phyloP scores from a whole-genome alignment of 2,329 filamentous ascomycete species.

The Diaporthe aspalathi region DNA sequence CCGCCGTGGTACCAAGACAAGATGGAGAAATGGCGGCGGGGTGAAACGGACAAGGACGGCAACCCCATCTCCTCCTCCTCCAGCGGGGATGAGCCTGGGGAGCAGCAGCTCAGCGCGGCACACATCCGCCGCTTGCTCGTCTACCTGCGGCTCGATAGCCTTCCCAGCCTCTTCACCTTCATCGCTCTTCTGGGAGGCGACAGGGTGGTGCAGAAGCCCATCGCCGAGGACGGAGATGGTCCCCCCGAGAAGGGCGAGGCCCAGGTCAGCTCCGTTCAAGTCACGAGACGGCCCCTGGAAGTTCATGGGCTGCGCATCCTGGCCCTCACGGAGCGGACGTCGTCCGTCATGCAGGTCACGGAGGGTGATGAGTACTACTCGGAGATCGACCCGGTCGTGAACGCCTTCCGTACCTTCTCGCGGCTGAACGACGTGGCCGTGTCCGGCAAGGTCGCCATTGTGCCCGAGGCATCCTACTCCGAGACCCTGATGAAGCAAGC shows the following conservation, averaged over 20 bases:
- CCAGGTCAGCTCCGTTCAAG: slow-evolving; percentile 41
- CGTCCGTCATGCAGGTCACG: slow-evolving; percentile 93
- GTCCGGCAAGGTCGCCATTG: slow-evolving; percentile 82
- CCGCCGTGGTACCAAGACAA: slow-evolving; percentile 71
- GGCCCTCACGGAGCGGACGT: slow-evolving; percentile 90
- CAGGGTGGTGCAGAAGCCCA: slow-evolving; percentile 42
- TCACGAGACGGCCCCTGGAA: slow-evolving; percentile 66
- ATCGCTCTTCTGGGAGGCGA: slow-evolving; percentile 77
- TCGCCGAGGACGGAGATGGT: slow-evolving; percentile 22
- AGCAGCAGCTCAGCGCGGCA: slow-evolving; percentile 48
- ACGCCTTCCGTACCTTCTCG: slow-evolving; percentile 90
- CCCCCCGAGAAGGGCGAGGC: slow-evolving; percentile 44
- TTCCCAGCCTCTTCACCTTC: slow-evolving; percentile 84
- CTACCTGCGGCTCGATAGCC: slow-evolving; percentile 85
- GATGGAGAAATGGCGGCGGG: slow-evolving; percentile 72
- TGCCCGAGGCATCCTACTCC: slow-evolving; percentile 81
- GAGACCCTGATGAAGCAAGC: slow-evolving; percentile 80
- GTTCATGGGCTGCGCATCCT: slow-evolving; percentile 88
- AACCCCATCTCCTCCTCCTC: slow-evolving; percentile 51
- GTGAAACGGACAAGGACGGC: slow-evolving; percentile 88
- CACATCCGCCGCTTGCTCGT: slow-evolving; percentile 76
- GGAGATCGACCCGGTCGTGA: slow-evolving; percentile 82
- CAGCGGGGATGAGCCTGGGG: slow-evolving; percentile 42
- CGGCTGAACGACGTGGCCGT: slow-evolving; percentile 85
- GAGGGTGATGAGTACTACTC: slow-evolving; percentile 79